Evolutionary conservation across 257 asterid genomes (phyloP), one percentile per base, ranked within the genome.

Genomic region (Vinca minor): DNA sequence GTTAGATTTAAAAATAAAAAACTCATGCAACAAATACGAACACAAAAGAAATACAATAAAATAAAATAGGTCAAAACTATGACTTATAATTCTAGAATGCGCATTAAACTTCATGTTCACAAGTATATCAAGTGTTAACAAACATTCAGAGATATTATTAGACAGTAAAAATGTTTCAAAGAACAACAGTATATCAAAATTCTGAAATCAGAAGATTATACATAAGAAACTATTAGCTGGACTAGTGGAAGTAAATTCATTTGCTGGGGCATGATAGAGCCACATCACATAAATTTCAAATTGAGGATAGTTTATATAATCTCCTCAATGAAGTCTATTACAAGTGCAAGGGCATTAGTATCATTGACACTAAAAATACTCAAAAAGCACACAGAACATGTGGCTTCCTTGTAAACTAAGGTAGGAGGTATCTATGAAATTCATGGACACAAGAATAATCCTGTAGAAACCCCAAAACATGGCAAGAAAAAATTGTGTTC

Each of bases 1-100:
- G 39, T 67, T 49, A 67, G 65, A 49, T 46, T 44, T 14, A 59
- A 54, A 45, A 63, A 58, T 31, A 44, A 18, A 32, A 26, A 42
- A n/a, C 17, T 14, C 26, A 45, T 5, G 39, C 46, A 9, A 47
- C 25, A 41, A 62, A 29, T 12, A 29, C 63, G 39, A 20, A 48
- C n/a, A 42, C n/a, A 6, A 42, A 55, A 35, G 18, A 35, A 25
- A 64, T 31, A 12, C 25, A 25, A 64, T 31, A 17, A 34, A 18
- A 55, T 59, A 8, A 25, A 14, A 20, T 35, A 2, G 12, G 7
- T 20, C 4, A 26, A 9, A 8, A 45, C 54, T 4, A 60, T 36
- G 20, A 21, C 8, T 60, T 23, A 39, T 6, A 60, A 38, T 38
- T 60, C 50, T 21, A 36, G 65, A 28, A 60, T 17, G 62, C 15